Conservation (phyloP, 441 rosid genomes). For the Raphanus hybrid region DNA sequence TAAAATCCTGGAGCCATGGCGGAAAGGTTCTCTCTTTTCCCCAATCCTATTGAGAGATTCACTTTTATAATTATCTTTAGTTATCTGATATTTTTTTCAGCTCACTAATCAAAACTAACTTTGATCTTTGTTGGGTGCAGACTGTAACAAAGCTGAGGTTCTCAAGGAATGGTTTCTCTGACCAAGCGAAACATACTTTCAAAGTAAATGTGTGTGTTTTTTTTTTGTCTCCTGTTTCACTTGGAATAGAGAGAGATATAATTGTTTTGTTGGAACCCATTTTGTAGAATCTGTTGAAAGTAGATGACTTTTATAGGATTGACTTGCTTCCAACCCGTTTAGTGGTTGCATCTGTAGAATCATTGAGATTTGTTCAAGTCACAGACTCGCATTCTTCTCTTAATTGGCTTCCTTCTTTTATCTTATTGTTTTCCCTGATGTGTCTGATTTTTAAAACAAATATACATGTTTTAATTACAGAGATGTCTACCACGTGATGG, state of each 20-base stretch:
- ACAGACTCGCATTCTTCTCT: neutral
- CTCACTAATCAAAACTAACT: neutral
- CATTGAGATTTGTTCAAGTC: neutral
- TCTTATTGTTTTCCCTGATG: conserved; percentile 5
- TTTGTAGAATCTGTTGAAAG: conserved; percentile 71
- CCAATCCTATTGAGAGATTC: neutral
- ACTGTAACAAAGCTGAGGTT: conserved; percentile 87
- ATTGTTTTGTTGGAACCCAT: conserved; percentile 14
- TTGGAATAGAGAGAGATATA: no score
- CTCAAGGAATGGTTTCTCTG: conserved; percentile 67
- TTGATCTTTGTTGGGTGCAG: conserved; percentile 41
- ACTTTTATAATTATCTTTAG: neutral
- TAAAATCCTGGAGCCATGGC: conserved; percentile 81
- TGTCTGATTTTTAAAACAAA: neutral
- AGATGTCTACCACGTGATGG: conserved; percentile 87
- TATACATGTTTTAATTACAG: conserved; percentile 48
- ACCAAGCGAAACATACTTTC: conserved; percentile 67
- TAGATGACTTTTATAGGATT: conserved; percentile 85
- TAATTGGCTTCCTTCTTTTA: neutral
- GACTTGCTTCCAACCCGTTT: conserved; percentile 71
- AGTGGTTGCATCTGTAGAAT: conserved; percentile 1
- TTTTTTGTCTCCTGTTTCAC: neutral
- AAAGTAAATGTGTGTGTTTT: conserved; percentile 49
- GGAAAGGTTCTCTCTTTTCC: conserved; percentile 52
- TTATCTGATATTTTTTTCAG: no score